Evolutionary conservation across 805 yeast genomes (phyloP).

Genomic region (Wickerhamomyces tratensis): DNA sequence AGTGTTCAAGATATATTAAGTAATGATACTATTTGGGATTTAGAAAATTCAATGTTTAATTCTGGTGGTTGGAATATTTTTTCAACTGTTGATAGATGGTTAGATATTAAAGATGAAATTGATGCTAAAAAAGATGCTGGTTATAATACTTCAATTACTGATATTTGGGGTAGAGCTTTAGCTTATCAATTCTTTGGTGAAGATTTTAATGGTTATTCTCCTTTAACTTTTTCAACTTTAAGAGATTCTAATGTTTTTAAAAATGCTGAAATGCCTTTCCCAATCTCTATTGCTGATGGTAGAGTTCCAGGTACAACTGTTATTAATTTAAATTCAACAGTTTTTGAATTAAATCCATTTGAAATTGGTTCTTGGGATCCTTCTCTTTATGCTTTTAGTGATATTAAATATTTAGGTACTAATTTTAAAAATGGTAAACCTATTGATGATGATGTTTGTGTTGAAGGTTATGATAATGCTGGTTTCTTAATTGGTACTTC

Average conservation of each 20-base stretch:
- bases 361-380: slow-evolving; percentile 90
- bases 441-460: slow-evolving; percentile 35
- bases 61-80: slow-evolving; percentile 56
- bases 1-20: slow-evolving; percentile 48
- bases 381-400: slow-evolving; percentile 52
- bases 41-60: slow-evolving; percentile 46
- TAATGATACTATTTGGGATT: slow-evolving; percentile 55
- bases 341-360: slow-evolving; percentile 52
- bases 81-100: slow-evolving; percentile 42
- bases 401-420: slow-evolving; percentile 64
- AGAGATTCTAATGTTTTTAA: slow-evolving; percentile 52
- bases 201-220: slow-evolving; percentile 52
- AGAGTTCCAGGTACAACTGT: slow-evolving; percentile 52
- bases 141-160: slow-evolving; percentile 57
- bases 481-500: slow-evolving; percentile 82
- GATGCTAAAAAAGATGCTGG: slow-evolving; percentile 52
- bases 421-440: slow-evolving; percentile 51
- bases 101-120: slow-evolving; percentile 42
- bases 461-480: slow-evolving; percentile 67
- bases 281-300: slow-evolving; percentile 56
- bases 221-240: slow-evolving; percentile 46
- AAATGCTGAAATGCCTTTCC: slow-evolving; percentile 62
- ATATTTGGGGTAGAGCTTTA: slow-evolving; percentile 72
- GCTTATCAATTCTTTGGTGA: slow-evolving; percentile 65
- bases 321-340: slow-evolving; percentile 58